Evolutionary conservation across 2,329 filamentous ascomycete species (phyloP), one percentile per base, ranked within the genome.

Genomic region (Bipolaris gigantea): DNA sequence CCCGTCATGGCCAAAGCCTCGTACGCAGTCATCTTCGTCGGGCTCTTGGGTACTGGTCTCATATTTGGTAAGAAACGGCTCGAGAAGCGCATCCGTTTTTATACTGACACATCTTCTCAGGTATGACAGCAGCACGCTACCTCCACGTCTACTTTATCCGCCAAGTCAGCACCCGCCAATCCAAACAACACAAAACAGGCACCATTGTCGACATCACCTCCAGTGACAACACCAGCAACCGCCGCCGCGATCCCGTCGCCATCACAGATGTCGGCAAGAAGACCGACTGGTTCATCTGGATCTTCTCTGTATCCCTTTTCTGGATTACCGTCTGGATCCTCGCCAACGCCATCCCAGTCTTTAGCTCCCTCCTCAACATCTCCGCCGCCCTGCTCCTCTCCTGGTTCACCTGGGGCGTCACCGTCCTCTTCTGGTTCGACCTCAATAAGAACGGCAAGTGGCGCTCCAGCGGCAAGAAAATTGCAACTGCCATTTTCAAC

Each of bases 341-440:
- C 11, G 60, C 66, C 41, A 69, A 67, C 55, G 65, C 66, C 2
- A 69, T 69, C 21, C 65, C 66, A 1, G 65, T 66, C 9, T 67
- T 67, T 61, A 64, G 56, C 41, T 64, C 60, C 23, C 45, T 69
- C 6, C 61, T 69, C 42, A 66, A 66, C 44, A 69, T 67, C 39
- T 63, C 62, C 3, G 57, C 65, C 2, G 63, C 65, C 3, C 51
- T 67, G 2, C 53, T 69, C 3, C 52, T 69, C 2, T 64, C 61
- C 1, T 70, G 64, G 63, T 67, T 70, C 35, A 67, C 66, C 11
- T 69, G 65, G 60, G 64, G 63, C 33, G 57, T 67, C 19, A 66
- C 66, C 1, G 62, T 65, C n/a, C 40, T 69, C n/a, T 67, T 67
- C 57, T 69, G 66, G 62, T 64, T 66, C 43, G 61, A 68, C 40